Evolutionary conservation across 1,284 basidiomycete genomes (phyloP).

Genomic region (Ceratobasidium papillatum): DNA sequence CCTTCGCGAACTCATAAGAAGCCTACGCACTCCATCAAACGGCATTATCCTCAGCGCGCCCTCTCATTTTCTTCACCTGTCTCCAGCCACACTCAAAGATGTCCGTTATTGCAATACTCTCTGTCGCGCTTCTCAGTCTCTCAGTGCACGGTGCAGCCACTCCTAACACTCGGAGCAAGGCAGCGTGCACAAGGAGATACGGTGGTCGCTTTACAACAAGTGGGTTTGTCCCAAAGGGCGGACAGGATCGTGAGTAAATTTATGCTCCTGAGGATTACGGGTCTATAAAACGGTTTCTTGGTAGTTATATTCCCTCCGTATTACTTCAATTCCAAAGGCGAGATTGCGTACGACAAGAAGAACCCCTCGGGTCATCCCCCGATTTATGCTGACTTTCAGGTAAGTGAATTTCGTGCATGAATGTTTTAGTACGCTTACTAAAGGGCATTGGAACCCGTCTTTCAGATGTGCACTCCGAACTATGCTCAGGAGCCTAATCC

Average conservation of each 20-base stretch:
- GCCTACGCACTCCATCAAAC: too few species aligned
- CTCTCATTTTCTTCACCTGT: not conserved
- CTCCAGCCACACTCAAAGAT: not conserved
- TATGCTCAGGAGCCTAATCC: slow-evolving; percentile 13
- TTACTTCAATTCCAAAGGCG: not conserved
- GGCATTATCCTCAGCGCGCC: not conserved
- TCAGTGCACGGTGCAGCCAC: not conserved
- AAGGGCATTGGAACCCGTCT: not conserved
- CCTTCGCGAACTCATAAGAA: too few species aligned
- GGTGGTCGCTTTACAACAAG: not conserved
- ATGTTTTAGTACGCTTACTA: not conserved
- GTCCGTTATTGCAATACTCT: not conserved
- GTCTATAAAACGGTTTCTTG: not conserved
- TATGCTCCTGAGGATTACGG: not conserved
- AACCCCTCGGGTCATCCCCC: not conserved
- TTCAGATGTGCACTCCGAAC: slow-evolving; percentile 7
- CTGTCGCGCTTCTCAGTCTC: not conserved
- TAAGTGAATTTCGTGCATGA: not conserved
- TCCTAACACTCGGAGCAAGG: not conserved
- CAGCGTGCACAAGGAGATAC: not conserved
- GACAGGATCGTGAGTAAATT: not conserved
- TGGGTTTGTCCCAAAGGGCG: slow-evolving; percentile 1
- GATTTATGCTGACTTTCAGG: not conserved
- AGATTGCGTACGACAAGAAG: not conserved
- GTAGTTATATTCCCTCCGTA: not conserved